Evolutionary conservation across 106 monocot genomes (phyloP).

Genomic region (Platanthera guangdongensis): DNA sequence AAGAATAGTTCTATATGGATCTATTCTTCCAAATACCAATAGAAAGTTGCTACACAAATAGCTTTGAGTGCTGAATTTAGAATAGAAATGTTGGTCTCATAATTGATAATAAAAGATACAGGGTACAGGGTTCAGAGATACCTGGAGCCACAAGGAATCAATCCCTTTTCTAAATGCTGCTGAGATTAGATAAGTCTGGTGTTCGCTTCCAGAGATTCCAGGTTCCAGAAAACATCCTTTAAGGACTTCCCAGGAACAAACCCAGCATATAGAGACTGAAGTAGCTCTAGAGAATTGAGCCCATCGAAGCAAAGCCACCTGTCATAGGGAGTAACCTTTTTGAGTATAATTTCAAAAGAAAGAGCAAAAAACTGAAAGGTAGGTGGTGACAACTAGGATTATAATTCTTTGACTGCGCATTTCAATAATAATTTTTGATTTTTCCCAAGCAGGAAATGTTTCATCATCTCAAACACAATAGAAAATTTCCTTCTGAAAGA

Average conservation of each 20-base stretch:
- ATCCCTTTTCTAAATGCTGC: conserved; percentile 23
- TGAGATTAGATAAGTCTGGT: conserved; percentile 26
- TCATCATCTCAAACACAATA: conserved; percentile 22
- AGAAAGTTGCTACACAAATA: conserved; percentile 20
- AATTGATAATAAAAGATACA: conserved; percentile 14
- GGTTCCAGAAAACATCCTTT: conserved; percentile 33
- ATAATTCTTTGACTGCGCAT: not conserved
- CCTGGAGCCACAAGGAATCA: conserved; percentile 39
- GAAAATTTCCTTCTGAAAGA: conserved; percentile 26
- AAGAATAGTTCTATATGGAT: conserved; percentile 18
- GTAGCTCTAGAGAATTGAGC: conserved; percentile 4
- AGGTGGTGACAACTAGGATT: not conserved
- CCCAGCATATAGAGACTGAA: conserved; percentile 22
- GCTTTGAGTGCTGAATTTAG: conserved; percentile 32
- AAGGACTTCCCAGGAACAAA: conserved; percentile 21
- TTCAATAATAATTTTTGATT: not conserved
- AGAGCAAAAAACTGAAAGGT: conserved; percentile 10
- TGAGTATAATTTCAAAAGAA: not conserved
- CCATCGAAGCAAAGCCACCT: conserved; percentile 13
- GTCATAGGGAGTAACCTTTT: not conserved
- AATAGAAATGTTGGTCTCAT: conserved; percentile 25
- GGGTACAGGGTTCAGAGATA: conserved; percentile 27
- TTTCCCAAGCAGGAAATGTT: conserved; percentile 36
- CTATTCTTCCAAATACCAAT: conserved; percentile 29
- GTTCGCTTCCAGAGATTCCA: conserved; percentile 40